A percentile compares a stretch with the other conserved stretches of the same genome.
phyloP scores from a whole-genome alignment of 345 rosid species.

The Bruguiera gymnorhiza region DNA sequence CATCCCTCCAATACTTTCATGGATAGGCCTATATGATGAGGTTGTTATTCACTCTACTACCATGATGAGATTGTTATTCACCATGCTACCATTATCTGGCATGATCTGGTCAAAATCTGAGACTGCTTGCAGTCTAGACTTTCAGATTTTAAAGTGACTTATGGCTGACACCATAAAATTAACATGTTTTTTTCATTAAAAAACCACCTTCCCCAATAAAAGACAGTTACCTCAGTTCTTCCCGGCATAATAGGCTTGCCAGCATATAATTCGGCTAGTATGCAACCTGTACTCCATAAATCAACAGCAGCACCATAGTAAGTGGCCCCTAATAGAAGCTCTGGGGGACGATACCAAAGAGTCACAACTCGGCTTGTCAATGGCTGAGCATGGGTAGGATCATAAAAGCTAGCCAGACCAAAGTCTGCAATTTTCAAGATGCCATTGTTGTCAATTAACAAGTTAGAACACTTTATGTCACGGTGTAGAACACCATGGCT shows the following conservation, averaged over 20 bases:
- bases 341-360: conserved; percentile 98
- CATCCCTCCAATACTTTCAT: too few species aligned
- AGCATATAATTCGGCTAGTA: conserved; percentile 88
- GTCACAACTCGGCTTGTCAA: conserved; percentile 97
- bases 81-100: too few species aligned
- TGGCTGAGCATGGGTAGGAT: conserved; percentile 68
- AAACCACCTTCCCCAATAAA: not conserved
- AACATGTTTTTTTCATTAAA: too few species aligned
- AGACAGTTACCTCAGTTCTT: conserved; percentile 80
- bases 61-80: too few species aligned
- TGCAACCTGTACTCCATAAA: conserved; percentile 96
- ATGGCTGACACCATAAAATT: too few species aligned
- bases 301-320: conserved; percentile 85
- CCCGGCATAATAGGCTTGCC: conserved; percentile 99
- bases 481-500: conserved; percentile 91
- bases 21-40: too few species aligned
- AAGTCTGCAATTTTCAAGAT: conserved; percentile 92
- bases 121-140: too few species aligned
- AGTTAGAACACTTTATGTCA: conserved; percentile 96
- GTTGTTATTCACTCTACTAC: too few species aligned
- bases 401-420: conserved; percentile 88
- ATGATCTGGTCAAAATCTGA: too few species aligned
- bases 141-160: too few species aligned
- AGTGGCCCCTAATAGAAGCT: conserved; percentile 96
- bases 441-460: conserved; percentile 86